Evolutionary conservation across 768 basidiomycete genomes (phyloP).

Genomic region (Collybia nuda): DNA sequence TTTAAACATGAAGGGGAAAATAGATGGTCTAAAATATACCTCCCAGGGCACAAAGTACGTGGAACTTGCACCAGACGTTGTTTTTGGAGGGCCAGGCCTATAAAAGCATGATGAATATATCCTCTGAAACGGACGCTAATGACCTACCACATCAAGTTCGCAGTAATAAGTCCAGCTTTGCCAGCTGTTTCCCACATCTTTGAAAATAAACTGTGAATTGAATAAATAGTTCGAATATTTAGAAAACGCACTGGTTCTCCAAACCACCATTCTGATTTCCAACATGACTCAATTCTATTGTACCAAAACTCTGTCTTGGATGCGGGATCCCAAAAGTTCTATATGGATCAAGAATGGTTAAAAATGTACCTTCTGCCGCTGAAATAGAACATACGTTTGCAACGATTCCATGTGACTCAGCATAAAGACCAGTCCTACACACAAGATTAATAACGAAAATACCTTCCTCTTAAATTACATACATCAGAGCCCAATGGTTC

Average conservation of each 20-base stretch:
- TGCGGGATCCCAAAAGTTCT: slow-evolving; percentile 88
- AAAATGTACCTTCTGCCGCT: background rate
- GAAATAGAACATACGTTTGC: slow-evolving; percentile 60
- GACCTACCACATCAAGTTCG: slow-evolving; percentile 90
- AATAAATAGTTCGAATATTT: background rate
- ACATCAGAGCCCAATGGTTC: slow-evolving; percentile 92
- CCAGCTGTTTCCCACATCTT: slow-evolving; percentile 92
- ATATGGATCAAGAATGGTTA: background rate
- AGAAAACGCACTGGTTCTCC: slow-evolving; percentile 73
- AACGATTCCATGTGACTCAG: slow-evolving; percentile 89
- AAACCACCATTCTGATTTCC: slow-evolving; percentile 79
- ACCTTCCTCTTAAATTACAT: slow-evolving; percentile 12
- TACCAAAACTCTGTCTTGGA: slow-evolving; percentile 69
- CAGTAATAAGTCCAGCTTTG: slow-evolving; percentile 70
- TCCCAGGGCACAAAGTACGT: slow-evolving; percentile 82
- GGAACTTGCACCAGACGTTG: slow-evolving; percentile 59
- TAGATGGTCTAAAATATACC: slow-evolving; percentile 32
- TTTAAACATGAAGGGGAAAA: background rate
- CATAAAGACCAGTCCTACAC: slow-evolving; percentile 81
- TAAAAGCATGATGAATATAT: background rate
- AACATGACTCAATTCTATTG: slow-evolving; percentile 56
- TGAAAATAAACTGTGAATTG: slow-evolving; percentile 1
- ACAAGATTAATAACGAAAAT: background rate
- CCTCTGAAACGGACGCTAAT: background rate
- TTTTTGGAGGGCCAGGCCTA: slow-evolving; percentile 84